Base-by-base conservation (phyloP, 352 stramenopile species). In the Pythium utonaiense region DNA sequence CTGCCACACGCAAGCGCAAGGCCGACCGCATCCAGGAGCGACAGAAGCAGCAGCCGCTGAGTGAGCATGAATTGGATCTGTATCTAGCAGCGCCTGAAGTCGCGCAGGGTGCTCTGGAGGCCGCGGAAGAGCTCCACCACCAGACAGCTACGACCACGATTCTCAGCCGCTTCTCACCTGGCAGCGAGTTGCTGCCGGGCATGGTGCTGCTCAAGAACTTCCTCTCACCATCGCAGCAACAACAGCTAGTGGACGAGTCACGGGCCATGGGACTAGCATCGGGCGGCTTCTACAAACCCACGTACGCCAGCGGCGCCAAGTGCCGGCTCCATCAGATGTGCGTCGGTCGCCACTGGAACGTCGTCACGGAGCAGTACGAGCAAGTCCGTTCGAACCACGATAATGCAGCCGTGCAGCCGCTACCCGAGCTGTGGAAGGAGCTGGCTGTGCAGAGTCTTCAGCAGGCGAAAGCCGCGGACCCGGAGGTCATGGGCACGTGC, bases 261-360 rank as follows among this genome's bases (percentile, higher is more conserved):
- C 71, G 67, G 4, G 17, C n/a, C 10, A 75, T 88, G 62, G 80
- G 79, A 1, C 21, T 85, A 28, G 60, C 57, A 9, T 14, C 49
- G 30, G 77, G 78, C 6, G 78, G 77, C 1, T 88, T 88, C 57
- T 90, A 88, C 60, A 81, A 77, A 44, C 80, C 80, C 9, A 83
- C 75, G 52, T 90, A 88, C 56, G 78, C 78, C 21, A 88, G 79
- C 42, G 80, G 80, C 30, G 78, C 78, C 64, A 86, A 86, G 68
- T 88, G 78, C 57, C 76, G 79, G 19, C 66, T 88, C 73, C 80
- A 88, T 41, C 78, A 88, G 52, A 90, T 88, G 78, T 90, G 80
- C 42, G 64, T 88, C 21, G 80, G 80, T 16, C 69, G 71, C 27
- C 78, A 87, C 65, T 90, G 80, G 80, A 88, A 90, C 56, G 77